Evolutionary conservation across 2,329 filamentous ascomycete genomes (phyloP), one percentile per base, ranked within the genome.

Genomic region (Decorospora gaudefroyi): DNA sequence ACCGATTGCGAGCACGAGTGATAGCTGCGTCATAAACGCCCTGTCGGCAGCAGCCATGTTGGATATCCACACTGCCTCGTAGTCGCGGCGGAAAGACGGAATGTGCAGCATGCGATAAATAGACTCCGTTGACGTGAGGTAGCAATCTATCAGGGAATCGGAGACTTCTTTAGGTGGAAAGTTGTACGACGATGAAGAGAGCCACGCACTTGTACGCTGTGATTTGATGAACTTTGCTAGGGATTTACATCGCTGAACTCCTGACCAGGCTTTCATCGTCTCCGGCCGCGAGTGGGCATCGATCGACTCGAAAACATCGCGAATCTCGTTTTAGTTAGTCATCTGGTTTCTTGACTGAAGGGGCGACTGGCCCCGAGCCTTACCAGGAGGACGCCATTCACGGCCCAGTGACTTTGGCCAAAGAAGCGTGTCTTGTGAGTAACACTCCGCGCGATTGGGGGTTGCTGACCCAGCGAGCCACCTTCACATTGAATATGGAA

Each of bases 1-100:
- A 0, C 82, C 83, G 12, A 85, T 75, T 0, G 82, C 80, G 3
- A 85, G 62, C 0, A 84, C 74, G 0, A 85, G 66, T 51, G 84
- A 82, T 2, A 84, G 50, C 31, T 80, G 80, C 10, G 83, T 72
- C 1, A 83, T 46, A 34, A 84, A 84, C 0, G 63, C 67, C 1
- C 62, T 65, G 27, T 76, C 71, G 0, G 69, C 58, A 1, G 63
- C 44, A 0, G 45, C 21, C 0, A 54, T 51, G 1, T 63, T 51
- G 0, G 27, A 25, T n/a, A n/a, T n/a, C 80, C 81, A 85, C 0
- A 81, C 51, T 0, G 72, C 70, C 16, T 81, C 76, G 13, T 80
- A 82, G 2, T 76, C 72, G 5, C 57, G 67, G 17, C 44, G 66
- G 30, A 82, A 82, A 1, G 70, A 74, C 0, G 78, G 78, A 0